Base-by-base conservation (phyloP, 2,329 filamentous ascomycete genomes). In the Apiospora pterosperma region DNA sequence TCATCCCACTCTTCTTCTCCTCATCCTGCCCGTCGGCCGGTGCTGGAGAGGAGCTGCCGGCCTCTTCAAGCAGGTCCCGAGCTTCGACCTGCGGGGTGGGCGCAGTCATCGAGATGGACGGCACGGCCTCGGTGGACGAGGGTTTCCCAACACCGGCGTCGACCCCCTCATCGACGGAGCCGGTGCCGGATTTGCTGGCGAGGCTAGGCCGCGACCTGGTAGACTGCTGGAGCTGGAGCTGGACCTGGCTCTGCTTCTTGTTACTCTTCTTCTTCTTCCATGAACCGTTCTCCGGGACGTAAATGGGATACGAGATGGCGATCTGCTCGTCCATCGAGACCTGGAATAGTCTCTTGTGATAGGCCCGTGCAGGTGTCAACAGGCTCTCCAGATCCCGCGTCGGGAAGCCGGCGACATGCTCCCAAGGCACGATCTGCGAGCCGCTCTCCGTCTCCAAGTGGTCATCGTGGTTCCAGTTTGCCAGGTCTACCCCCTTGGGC, bases 341-440 rank as follows among this genome's bases (percentile, higher is more conserved):
- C 75, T 97, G 92, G 72, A 97, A 97, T 28, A 89, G 86, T 70
- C 85, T 88, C 79, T 95, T 96, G 78, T 96, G 90, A 76, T 92
- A 93, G 10, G 90, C 86, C 14, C 88, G 84, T 10, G 88, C 87
- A 0, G 93, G 93, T 1, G 91, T 93, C 63, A 97, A 76, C 60
- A 97, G 85, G 68, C 90, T 92, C 71, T 92, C 92, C 66, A 97
- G 85, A 58, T 93, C 91, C 67, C 90, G 88, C n/a, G 89, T 89
- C 2, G 88, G 86, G 64, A 93, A 89, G 1, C 91, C 91, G 61
- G 92, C 85, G 21, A 96, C 84, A 62, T 88, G 86, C 74, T 95
- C 89, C 90, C 90, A 92, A 0, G 87, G 86, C 36, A 87, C 86
- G 42, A 87, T 78, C 67, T 87, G 85, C 12, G 83, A 82, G 65